Percentiles rank a stretch among this genome's conserved stretches.
Conservation (phyloP, 352 stramenopile species). For the Thraustotheca clavata region DNA sequence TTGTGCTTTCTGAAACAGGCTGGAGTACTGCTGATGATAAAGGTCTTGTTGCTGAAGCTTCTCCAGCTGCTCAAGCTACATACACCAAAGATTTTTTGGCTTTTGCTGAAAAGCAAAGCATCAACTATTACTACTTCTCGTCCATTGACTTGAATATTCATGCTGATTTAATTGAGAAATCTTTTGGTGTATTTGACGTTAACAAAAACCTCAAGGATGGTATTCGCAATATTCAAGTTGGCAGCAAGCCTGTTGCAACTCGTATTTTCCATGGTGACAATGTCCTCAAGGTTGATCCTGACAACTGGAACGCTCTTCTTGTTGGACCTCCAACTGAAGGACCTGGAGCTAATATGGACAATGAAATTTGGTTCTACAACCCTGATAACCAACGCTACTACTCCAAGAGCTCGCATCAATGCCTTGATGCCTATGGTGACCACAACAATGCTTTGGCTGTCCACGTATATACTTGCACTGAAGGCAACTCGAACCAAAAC, state of each 20-base stretch:
- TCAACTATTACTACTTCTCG: constrained; percentile 68
- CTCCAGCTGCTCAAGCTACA: constrained; percentile 41
- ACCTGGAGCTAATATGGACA: background rate
- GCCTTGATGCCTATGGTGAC: constrained; percentile 45
- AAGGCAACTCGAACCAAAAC: constrained; percentile 9
- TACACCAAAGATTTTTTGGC: constrained; percentile 64
- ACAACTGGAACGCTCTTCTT: constrained; percentile 39
- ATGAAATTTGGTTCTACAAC: constrained; percentile 54
- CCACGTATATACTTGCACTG: constrained; percentile 47
- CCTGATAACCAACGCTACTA: constrained; percentile 34
- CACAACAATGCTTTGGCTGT: constrained; percentile 43
- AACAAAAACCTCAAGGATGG: constrained; percentile 44
- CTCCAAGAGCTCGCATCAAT: constrained; percentile 60
- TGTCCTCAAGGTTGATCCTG: constrained; percentile 39
- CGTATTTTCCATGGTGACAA: constrained; percentile 38
- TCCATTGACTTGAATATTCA: constrained; percentile 51
- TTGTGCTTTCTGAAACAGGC: constrained; percentile 54
- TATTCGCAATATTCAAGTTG: constrained; percentile 41
- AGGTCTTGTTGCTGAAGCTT: constrained; percentile 27
- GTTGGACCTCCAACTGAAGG: constrained; percentile 31
- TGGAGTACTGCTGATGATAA: constrained; percentile 44
- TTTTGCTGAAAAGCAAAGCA: constrained; percentile 33
- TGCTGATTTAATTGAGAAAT: constrained; percentile 40
- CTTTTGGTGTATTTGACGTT: constrained; percentile 54
- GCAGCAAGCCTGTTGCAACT: constrained; percentile 16